A percentile compares a stretch with the other conserved stretches of the same genome.
Conservation (phyloP, 2,329 filamentous ascomycete genomes). For the Macrophomina tecta region DNA sequence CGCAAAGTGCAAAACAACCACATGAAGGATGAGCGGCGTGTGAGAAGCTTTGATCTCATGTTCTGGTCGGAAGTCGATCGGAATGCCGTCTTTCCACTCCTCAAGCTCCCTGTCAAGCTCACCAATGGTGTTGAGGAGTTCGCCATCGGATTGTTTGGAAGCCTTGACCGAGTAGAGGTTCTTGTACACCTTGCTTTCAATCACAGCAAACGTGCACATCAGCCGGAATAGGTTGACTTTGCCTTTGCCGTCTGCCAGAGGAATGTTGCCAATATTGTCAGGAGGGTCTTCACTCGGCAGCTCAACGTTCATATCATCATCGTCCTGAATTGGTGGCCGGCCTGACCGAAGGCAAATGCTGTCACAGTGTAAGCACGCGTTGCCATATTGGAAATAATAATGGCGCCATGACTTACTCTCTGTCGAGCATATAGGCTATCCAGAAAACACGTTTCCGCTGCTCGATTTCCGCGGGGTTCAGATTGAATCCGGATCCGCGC, state of each 20-base stretch:
- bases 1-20: constrained; percentile 92
- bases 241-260: constrained; percentile 82
- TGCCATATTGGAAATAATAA: not conserved
- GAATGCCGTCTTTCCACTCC: constrained; percentile 95
- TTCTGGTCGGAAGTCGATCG: constrained; percentile 94
- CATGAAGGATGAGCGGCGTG: constrained; percentile 89
- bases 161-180: constrained; percentile 91
- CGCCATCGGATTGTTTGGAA: constrained; percentile 87
- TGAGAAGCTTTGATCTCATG: constrained; percentile 93
- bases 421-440: constrained; percentile 77
- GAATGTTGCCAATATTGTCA: constrained; percentile 94
- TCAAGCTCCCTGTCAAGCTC: constrained; percentile 85
- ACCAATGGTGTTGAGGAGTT: constrained; percentile 92
- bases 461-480: constrained; percentile 93
- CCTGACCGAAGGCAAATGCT: constrained; percentile 74
- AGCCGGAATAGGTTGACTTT: constrained; percentile 95
- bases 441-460: constrained; percentile 82
- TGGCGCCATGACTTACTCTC: constrained; percentile 60
- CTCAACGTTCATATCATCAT: constrained; percentile 93
- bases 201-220: constrained; percentile 89
- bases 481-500: constrained; percentile 86
- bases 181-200: constrained; percentile 94
- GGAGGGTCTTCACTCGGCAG: constrained; percentile 87
- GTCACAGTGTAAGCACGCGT: constrained; percentile 32
- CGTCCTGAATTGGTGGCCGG: constrained; percentile 73